Evolutionary conservation across 441 rosid species (phyloP).

Genomic region (Jatropha podagrica): DNA sequence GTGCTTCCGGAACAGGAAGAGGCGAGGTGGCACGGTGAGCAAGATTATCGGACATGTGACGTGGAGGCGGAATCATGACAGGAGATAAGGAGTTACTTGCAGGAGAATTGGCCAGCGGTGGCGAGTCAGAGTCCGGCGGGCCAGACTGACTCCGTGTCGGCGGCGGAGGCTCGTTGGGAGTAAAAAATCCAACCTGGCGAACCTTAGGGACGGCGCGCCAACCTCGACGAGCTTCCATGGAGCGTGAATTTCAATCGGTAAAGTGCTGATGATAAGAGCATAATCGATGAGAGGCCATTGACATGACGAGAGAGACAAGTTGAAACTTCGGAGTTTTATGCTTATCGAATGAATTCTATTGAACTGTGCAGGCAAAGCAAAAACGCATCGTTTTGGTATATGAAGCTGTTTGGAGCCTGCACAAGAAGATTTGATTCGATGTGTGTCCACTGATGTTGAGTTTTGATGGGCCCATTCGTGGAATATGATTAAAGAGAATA

Average conservation of each 20-base stretch:
- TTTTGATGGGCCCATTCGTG: not conserved
- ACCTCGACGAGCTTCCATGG: conserved; percentile 79
- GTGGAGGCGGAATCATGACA: conserved; percentile 81
- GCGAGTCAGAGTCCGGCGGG: conserved; percentile 40
- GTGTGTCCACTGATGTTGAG: not conserved
- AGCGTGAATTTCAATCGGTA: not conserved
- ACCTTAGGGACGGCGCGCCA: conserved; percentile 75
- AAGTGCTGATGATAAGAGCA: not conserved
- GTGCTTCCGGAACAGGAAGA: conserved; percentile 61
- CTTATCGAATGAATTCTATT: not conserved
- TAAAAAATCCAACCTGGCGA: conserved; percentile 86
- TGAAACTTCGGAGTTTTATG: not conserved
- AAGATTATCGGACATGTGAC: conserved; percentile 68
- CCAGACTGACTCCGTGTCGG: conserved; percentile 39
- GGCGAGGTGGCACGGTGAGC: conserved; percentile 55
- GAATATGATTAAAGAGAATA: not conserved
- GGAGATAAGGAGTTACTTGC: conserved; percentile 65
- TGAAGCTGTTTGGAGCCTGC: not conserved
- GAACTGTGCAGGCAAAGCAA: not conserved
- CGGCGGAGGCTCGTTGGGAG: conserved; percentile 48
- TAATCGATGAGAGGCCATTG: not conserved
- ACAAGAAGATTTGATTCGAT: not conserved
- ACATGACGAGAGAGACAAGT: not conserved
- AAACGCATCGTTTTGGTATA: conserved; percentile 3
- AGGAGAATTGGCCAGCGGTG: conserved; percentile 64